Percentiles rank a stretch among this genome's conserved stretches.
These are phyloP conservation scores for Ilyonectria mors-panacis DNA, from an alignment of 2,329 filamentous ascomycete species.

Conservation along the genomic window DNA sequence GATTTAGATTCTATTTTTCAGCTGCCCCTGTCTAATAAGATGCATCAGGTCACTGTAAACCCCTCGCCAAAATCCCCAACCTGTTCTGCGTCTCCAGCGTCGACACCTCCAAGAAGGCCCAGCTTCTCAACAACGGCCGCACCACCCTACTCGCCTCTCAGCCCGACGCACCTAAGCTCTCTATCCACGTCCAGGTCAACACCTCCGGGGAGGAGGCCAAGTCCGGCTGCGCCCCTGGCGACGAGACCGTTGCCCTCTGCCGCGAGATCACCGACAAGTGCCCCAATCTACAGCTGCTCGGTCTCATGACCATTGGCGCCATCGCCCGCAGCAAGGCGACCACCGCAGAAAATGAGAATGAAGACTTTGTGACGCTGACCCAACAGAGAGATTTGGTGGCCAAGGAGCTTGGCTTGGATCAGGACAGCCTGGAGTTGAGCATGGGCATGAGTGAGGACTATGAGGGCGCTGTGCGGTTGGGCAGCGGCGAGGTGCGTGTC, in stretches of 20 bases:
- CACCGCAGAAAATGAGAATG: slow-evolving; percentile 85
- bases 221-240: slow-evolving; percentile 81
- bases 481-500: slow-evolving; percentile 90
- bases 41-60: slow-evolving; percentile 84
- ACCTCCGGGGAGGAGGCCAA: slow-evolving; percentile 91
- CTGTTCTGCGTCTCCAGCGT: slow-evolving; percentile 94
- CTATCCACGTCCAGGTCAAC: slow-evolving; percentile 94
- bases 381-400: slow-evolving; percentile 81
- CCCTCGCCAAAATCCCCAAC: slow-evolving; percentile 87
- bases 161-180: slow-evolving; percentile 64
- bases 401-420: slow-evolving; percentile 61
- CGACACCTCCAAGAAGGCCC: slow-evolving; percentile 89
- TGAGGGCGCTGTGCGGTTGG: slow-evolving; percentile 86
- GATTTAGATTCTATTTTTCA: background rate
- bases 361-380: slow-evolving; percentile 83
- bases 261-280: slow-evolving; percentile 79
- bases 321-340: slow-evolving; percentile 87
- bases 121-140: slow-evolving; percentile 83
- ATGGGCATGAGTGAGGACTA: slow-evolving; percentile 99
- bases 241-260: slow-evolving; percentile 75
- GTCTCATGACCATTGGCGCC: slow-evolving; percentile 97
- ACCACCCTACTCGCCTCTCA: slow-evolving; percentile 65
- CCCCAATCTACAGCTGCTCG: slow-evolving; percentile 80
- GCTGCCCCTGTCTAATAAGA: slow-evolving; percentile 20
- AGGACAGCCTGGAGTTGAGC: slow-evolving; percentile 83